phyloP scores from a whole-genome alignment of 495 filamentous ascomycete species.

The Talaromyces liani region DNA sequence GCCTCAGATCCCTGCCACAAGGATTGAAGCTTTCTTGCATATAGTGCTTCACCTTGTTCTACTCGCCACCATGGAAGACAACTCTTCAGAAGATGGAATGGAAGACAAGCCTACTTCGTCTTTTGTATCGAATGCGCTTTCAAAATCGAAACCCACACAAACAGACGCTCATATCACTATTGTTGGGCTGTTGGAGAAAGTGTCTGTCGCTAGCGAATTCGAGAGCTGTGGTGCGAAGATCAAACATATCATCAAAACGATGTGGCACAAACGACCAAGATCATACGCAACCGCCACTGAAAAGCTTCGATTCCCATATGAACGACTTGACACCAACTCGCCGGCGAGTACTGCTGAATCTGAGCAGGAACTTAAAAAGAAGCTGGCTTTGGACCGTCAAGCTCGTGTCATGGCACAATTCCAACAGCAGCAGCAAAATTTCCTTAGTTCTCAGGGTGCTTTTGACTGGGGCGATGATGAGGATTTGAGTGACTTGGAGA shows the following conservation, averaged over 20 bases:
- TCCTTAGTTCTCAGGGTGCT: constrained; percentile 75
- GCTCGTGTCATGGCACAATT: constrained; percentile 94
- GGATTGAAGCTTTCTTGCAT: constrained; percentile 86
- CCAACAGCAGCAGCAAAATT: constrained; percentile 91
- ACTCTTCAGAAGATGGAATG: constrained; percentile 49
- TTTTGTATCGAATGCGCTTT: constrained; percentile 63
- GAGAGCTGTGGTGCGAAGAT: constrained; percentile 81
- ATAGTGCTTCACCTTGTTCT: constrained; percentile 82
- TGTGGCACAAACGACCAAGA: constrained; percentile 71
- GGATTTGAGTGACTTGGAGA: constrained; percentile 62
- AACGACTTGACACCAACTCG: constrained; percentile 49
- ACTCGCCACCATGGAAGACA: constrained; percentile 76
- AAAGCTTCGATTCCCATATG: constrained; percentile 42
- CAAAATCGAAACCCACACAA: constrained; percentile 49
- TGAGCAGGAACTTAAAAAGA: constrained; percentile 79
- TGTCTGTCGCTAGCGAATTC: constrained; percentile 66
- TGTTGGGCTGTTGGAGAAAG: constrained; percentile 63
- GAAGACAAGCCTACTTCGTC: constrained; percentile 42
- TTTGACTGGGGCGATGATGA: constrained; percentile 82
- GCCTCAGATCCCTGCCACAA: constrained; percentile 65
- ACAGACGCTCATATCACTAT: constrained; percentile 54
- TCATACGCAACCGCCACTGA: constrained; percentile 57
- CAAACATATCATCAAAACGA: constrained; percentile 71
- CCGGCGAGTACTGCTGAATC: constrained; percentile 54
- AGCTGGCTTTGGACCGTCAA: constrained; percentile 79